Evolutionary conservation across 331 rosid genomes (phyloP).

Genomic region (Malus hybrid): DNA sequence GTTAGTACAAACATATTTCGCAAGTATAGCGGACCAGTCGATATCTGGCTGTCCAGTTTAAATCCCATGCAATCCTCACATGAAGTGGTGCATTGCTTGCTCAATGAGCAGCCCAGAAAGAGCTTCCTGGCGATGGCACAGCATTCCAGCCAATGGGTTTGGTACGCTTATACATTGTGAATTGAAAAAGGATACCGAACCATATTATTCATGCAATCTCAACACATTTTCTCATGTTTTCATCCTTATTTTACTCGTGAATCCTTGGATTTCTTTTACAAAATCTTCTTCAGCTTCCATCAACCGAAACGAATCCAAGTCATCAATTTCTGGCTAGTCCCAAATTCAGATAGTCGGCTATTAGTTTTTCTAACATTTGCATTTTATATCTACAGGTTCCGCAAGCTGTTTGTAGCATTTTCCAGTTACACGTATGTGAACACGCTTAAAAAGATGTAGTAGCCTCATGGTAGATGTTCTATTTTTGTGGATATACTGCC

Average conservation of each 20-base stretch:
- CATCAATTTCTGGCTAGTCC: neutral
- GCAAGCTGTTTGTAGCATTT: constrained; percentile 71
- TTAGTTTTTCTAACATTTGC: neutral
- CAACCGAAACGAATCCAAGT: neutral
- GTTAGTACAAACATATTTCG: constrained; percentile 76
- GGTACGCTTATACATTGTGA: constrained; percentile 38
- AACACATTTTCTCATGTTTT: neutral
- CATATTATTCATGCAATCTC: neutral
- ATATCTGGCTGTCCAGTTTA: constrained; percentile 64
- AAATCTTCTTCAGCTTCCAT: neutral
- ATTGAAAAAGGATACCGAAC: neutral
- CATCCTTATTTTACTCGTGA: neutral
- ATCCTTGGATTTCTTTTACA: neutral
- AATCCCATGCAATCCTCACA: constrained; percentile 33
- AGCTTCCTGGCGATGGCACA: constrained; percentile 83
- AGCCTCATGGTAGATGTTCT: neutral
- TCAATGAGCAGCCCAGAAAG: constrained; percentile 47
- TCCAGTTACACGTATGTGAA: constrained; percentile 87
- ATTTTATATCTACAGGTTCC: constrained; percentile 57
- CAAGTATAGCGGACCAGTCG: constrained; percentile 82
- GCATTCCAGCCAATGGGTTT: constrained; percentile 90
- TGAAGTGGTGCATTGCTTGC: constrained; percentile 50
- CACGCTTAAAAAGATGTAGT: constrained; percentile 34
- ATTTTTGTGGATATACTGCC: neutral
- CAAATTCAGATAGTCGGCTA: neutral